These are phyloP conservation scores for Apiospora hydei DNA, from an alignment of 2,329 filamentous ascomycete genomes.

Conservation along the genomic window DNA sequence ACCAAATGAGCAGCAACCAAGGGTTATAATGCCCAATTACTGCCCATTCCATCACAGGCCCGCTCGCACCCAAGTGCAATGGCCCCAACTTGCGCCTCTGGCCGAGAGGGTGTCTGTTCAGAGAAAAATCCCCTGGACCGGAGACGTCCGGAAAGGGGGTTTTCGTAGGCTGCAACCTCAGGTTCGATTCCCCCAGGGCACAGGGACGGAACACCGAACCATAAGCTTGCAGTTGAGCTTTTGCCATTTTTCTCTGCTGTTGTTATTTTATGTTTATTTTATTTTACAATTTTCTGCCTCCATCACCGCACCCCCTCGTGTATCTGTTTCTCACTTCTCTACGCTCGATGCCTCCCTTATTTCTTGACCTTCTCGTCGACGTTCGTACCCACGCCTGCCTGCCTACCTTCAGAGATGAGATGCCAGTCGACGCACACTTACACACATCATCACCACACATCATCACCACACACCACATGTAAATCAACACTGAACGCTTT, in stretches of 20 bases:
- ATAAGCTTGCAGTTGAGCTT: background rate
- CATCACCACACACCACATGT: background rate
- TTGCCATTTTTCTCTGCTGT: background rate
- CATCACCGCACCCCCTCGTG: background rate
- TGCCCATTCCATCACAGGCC: background rate
- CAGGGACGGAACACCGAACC: background rate
- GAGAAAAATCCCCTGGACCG: background rate
- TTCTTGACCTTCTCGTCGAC: too few relatives aligned
- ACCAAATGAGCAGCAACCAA: background rate
- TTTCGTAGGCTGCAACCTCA: slow-evolving; percentile 6
- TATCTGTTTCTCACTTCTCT: background rate
- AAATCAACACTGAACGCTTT: background rate
- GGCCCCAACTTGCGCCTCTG: background rate
- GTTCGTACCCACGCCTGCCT: too few relatives aligned
- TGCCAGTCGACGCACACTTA: background rate
- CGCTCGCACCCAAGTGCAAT: background rate
- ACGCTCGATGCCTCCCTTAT: too few relatives aligned
- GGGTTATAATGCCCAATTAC: background rate
- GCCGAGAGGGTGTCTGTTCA: background rate
- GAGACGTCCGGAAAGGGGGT: background rate
- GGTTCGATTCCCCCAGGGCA: background rate
- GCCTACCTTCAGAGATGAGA: background rate
- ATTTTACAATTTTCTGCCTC: background rate
- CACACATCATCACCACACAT: background rate
- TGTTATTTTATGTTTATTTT: background rate